Evolutionary conservation across 768 basidiomycete species (phyloP), one percentile per base, ranked within the genome.

Genomic region (Brasilioporus rufonigricans): DNA sequence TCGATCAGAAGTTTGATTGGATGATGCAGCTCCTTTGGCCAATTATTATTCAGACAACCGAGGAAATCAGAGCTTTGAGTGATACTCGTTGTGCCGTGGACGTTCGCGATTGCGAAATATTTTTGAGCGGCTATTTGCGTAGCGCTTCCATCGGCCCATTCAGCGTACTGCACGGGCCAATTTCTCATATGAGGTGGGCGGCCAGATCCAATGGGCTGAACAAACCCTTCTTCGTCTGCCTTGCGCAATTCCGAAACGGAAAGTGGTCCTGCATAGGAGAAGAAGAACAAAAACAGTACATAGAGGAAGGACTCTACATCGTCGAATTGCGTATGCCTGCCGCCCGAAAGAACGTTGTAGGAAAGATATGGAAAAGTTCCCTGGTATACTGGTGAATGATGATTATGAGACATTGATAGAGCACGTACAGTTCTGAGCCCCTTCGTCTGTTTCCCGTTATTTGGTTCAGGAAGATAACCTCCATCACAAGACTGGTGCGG

Each of bases 221-320:
- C 16, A 14, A 51, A 51, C 8, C 50, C 40, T 4, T 3, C 6
- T 7, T 51, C 23, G 18, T 51, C 40, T 4, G 23, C 41, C 1
- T 43, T n/a, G 10, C 26, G 13, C 19, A 52, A 21, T 13, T 44
- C 50, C 8, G 33, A 14, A 26, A 36, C 5, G 12, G 26, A 29
- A 8, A 44, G 43, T 33, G 50, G 50, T 12, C 50, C 41, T 26
- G 33, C 33, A 2, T 52, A 52, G 24, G 48, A 54, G 16, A 54
- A 54, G 33, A 54, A 43, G 40, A 50, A 54, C 1, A 50, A 5
- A 0, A 54, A 43, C n/a, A 54, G 53, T 1, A 50, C 39, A 3
- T 50, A 50, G 48, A 54, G 31, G 14, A 54, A 54, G 0, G 40
- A 54, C 12, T 54, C 53, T 6, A 50, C 48, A 6, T 54, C 53